Evolutionary conservation across 306 rosid genomes (phyloP).

Genomic region (Dryas alaskensis): DNA sequence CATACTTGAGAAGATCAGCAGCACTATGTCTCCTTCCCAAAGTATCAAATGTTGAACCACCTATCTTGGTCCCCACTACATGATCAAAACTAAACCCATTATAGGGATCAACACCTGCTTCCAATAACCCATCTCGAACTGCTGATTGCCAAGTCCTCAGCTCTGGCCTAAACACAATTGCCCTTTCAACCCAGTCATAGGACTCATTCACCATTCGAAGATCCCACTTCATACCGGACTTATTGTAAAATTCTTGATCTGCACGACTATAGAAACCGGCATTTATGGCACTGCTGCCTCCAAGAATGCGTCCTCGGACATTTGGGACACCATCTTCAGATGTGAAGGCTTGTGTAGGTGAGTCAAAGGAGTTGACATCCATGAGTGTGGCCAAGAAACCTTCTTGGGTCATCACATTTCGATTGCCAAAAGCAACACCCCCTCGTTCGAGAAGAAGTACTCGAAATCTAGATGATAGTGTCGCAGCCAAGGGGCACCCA

Average conservation of each 20-base stretch:
- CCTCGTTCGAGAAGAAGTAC: constrained; percentile 82
- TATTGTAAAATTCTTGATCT: constrained; percentile 46
- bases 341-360: constrained; percentile 63
- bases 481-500: constrained; percentile 90
- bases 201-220: constrained; percentile 55
- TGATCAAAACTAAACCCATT: constrained; percentile 77
- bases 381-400: constrained; percentile 70
- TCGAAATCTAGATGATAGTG: constrained; percentile 47
- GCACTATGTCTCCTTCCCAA: constrained; percentile 65
- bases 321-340: constrained; percentile 91
- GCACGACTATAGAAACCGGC: constrained; percentile 96
- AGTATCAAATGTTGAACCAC: constrained; percentile 80
- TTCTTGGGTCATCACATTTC: constrained; percentile 64
- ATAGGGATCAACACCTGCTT: constrained; percentile 75
- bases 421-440: constrained; percentile 38
- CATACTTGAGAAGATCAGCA: constrained; percentile 61
- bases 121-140: constrained; percentile 67
- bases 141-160: constrained; percentile 78
- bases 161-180: constrained; percentile 62
- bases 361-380: constrained; percentile 37
- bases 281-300: constrained; percentile 89
- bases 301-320: constrained; percentile 87
- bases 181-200: constrained; percentile 73
- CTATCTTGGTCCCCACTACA: constrained; percentile 66
- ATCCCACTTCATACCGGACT: constrained; percentile 54